Conservation (phyloP, 805 yeast genomes). For the Candida maltosa region DNA sequence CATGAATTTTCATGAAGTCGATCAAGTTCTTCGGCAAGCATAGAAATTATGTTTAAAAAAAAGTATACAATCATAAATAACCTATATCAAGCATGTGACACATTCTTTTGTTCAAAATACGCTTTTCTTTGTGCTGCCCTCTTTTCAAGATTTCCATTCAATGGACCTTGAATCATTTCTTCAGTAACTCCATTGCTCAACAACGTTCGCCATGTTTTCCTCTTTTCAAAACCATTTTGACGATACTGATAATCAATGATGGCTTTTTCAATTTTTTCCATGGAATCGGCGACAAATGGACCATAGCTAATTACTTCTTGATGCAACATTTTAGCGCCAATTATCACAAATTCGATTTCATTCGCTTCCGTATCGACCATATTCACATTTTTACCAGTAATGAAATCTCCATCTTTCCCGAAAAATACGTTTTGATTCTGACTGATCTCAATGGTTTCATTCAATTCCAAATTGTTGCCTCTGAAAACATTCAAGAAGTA, state of each 20-base stretch:
- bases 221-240: slow-evolving; percentile 66
- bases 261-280: slow-evolving; percentile 64
- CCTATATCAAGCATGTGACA: too few relatives aligned
- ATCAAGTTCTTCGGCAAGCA: too few relatives aligned
- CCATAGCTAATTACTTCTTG: slow-evolving; percentile 85
- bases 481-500: slow-evolving; percentile 65
- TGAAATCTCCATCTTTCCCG: slow-evolving; percentile 62
- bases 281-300: slow-evolving; percentile 79
- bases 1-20: too few relatives aligned
- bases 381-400: slow-evolving; percentile 45
- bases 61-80: too few relatives aligned
- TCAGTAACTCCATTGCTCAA: slow-evolving; percentile 42
- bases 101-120: slow-evolving; percentile 8
- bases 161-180: slow-evolving; percentile 37
- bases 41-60: too few relatives aligned
- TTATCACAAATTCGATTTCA: slow-evolving; percentile 61
- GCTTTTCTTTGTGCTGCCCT: slow-evolving; percentile 21
- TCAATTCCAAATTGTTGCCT: slow-evolving; percentile 52
- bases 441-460: slow-evolving; percentile 37
- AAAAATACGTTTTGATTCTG: slow-evolving; percentile 58
- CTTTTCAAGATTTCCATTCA: slow-evolving; percentile 29
- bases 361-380: slow-evolving; percentile 34
- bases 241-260: slow-evolving; percentile 69
- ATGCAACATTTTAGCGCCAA: slow-evolving; percentile 72
- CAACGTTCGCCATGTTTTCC: slow-evolving; percentile 55